Percentiles rank a stretch among this genome's conserved stretches.
These are phyloP conservation scores for apple (Malus domestica) DNA, from an alignment of 306 rosid genomes.

Conservation along the genomic window ASM211411v1 NC_041803.1:9504501-9505000, in stretches of 20 bases:
- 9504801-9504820: not conserved
- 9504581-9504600: too few species aligned
- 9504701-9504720: not conserved
- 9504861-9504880: not conserved
- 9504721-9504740: not conserved
- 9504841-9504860: not conserved
- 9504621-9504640: too few species aligned
- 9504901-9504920: conserved; percentile 4
- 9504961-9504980: not conserved
- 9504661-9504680: not conserved
- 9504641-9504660: not conserved
- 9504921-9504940: not conserved
- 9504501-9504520: too few species aligned
- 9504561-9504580: too few species aligned
- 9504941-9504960: not conserved
- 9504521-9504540: too few species aligned
- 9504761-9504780: not conserved
- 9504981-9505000: not conserved
- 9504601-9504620: too few species aligned
- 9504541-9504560: too few species aligned
- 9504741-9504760: not conserved
- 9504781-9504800: too few species aligned
- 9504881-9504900: not conserved
- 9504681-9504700: not conserved
- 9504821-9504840: not conserved